Evolutionary conservation across 441 rosid genomes (phyloP).

Genomic region (Gossypium davidsonii): DNA sequence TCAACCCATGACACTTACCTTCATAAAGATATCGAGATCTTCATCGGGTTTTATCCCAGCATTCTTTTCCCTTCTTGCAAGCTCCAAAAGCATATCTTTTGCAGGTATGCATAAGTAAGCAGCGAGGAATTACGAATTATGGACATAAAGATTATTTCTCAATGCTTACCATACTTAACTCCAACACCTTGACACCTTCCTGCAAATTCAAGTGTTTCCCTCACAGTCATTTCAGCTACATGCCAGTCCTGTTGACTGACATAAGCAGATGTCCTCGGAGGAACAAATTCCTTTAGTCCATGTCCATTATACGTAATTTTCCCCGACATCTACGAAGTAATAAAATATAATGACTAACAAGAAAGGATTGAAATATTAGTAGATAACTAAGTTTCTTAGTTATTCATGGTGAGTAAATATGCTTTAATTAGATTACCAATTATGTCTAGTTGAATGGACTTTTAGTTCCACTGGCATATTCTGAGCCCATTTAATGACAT

Average conservation of each 20-base stretch:
- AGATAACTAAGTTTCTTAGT: neutral
- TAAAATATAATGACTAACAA: slow-evolving; percentile 9
- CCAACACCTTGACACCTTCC: slow-evolving; percentile 98
- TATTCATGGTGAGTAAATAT: neutral
- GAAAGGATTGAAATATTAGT: neutral
- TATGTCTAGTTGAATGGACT: neutral
- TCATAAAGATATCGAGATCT: slow-evolving; percentile 98
- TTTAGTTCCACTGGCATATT: neutral
- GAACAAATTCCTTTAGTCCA: slow-evolving; percentile 65
- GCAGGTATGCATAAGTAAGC: slow-evolving; percentile 26
- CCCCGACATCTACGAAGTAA: slow-evolving; percentile 63
- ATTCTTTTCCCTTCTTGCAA: slow-evolving; percentile 87
- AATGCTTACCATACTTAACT: slow-evolving; percentile 68
- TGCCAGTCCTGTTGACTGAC: slow-evolving; percentile 96
- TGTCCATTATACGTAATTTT: slow-evolving; percentile 79
- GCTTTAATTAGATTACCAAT: neutral
- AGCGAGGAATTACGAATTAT: slow-evolving; percentile 5
- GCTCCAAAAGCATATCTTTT: slow-evolving; percentile 89
- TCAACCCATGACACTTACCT: slow-evolving; percentile 41
- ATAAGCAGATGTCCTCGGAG: slow-evolving; percentile 93
- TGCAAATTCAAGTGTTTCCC: slow-evolving; percentile 84
- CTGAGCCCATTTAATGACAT: neutral
- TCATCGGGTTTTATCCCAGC: slow-evolving; percentile 95
- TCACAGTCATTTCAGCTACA: slow-evolving; percentile 92
- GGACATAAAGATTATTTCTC: slow-evolving; percentile 9